Evolutionary conservation across 2,329 filamentous ascomycete genomes (phyloP).

Genomic region (Septoria petroselini): DNA sequence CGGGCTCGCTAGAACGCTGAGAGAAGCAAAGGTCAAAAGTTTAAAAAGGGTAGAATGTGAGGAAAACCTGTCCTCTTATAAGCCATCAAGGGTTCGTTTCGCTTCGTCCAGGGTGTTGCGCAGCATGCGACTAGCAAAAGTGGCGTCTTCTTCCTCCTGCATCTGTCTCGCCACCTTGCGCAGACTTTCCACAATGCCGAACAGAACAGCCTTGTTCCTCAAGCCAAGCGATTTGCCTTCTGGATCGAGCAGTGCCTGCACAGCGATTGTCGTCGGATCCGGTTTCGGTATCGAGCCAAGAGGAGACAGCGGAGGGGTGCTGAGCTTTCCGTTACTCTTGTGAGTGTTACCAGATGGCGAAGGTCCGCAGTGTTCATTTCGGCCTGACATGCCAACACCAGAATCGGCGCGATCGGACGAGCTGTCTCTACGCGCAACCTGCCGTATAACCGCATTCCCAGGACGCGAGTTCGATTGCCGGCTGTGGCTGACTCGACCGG

Average conservation of each 20-base stretch:
- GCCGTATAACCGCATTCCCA: constrained; percentile 8
- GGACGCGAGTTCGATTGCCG: constrained; percentile 5
- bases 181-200: constrained; percentile 52
- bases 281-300: constrained; percentile 32
- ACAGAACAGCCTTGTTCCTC: constrained; percentile 55
- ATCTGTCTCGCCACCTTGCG: constrained; percentile 53
- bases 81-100: constrained; percentile 67
- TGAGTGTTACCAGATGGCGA: constrained; percentile 27
- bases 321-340: constrained; percentile 14
- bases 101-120: constrained; percentile 72
- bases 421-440: constrained; percentile 18
- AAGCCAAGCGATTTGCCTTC: constrained; percentile 45
- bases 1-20: not conserved
- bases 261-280: constrained; percentile 38
- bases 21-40: not conserved
- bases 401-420: constrained; percentile 36
- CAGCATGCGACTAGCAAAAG: constrained; percentile 60
- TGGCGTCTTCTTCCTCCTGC: constrained; percentile 48
- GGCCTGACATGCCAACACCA: constrained; percentile 34
- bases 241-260: constrained; percentile 43
- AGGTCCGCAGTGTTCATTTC: constrained; percentile 24
- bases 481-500: constrained; percentile 4
- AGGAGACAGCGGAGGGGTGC: constrained; percentile 17
- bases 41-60: not conserved
- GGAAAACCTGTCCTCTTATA: constrained; percentile 3